phyloP scores from a whole-genome alignment of 1,284 basidiomycete species.

The Tylopilus sp. region DNA sequence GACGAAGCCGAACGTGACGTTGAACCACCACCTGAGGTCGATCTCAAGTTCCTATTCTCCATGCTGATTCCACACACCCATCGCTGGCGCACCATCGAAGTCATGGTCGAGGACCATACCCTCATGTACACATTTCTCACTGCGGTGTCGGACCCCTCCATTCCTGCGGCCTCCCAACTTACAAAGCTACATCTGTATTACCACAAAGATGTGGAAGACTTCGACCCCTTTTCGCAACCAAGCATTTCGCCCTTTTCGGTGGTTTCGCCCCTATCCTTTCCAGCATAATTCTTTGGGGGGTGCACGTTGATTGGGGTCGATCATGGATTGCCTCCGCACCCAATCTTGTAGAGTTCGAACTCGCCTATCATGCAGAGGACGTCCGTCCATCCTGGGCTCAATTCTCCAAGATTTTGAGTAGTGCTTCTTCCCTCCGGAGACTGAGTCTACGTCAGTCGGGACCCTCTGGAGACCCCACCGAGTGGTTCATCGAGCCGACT shows the following conservation, averaged over 20 bases:
- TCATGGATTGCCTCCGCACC: conserved; percentile 37
- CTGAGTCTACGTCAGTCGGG: conserved; percentile 53
- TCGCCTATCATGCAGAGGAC: conserved; percentile 55
- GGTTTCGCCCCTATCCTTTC: conserved; percentile 50
- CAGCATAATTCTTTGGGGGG: conserved; percentile 52
- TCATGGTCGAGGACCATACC: conserved; percentile 42
- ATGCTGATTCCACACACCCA: conserved; percentile 49
- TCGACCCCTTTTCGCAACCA: conserved; percentile 37
- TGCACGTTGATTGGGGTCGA: conserved; percentile 60
- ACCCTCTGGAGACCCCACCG: conserved; percentile 39
- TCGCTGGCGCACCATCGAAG: conserved; percentile 49
- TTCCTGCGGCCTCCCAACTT: conserved; percentile 46
- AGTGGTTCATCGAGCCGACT: conserved; percentile 34
- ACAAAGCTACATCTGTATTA: conserved; percentile 49
- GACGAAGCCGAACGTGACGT: conserved; percentile 13
- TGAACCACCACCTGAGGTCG: conserved; percentile 20
- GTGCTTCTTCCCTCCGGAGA: conserved; percentile 45
- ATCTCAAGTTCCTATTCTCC: conserved; percentile 42
- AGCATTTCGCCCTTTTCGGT: conserved; percentile 46
- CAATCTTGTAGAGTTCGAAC: conserved; percentile 45
- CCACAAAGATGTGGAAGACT: conserved; percentile 40
- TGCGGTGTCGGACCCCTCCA: conserved; percentile 37
- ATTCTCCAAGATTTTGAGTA: conserved; percentile 46
- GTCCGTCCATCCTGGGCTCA: conserved; percentile 53
- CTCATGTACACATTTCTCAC: conserved; percentile 46